phyloP scores from a whole-genome alignment of 345 rosid genomes.

The Ricinus communis region DNA sequence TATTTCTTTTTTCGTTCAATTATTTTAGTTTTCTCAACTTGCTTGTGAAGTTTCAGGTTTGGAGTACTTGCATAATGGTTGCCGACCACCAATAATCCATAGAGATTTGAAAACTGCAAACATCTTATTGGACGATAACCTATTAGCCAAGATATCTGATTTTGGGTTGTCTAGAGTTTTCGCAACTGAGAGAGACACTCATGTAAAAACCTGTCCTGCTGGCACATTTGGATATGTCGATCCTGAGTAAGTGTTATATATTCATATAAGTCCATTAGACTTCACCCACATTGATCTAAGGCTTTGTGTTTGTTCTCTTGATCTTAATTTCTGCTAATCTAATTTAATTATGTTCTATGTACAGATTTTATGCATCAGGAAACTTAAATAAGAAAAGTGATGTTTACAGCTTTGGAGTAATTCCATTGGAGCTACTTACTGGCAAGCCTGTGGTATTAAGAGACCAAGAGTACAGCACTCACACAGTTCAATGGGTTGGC shows the following conservation, averaged over 20 bases:
- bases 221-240: constrained; percentile 5
- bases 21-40: neutral
- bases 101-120: constrained; percentile 18
- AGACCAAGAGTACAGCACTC: neutral
- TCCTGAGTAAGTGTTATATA: neutral
- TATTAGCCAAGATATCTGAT: constrained; percentile 13
- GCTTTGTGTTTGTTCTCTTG: too few relatives aligned
- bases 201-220: neutral
- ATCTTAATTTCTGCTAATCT: too few relatives aligned
- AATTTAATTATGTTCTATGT: too few relatives aligned
- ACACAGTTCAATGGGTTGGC: neutral
- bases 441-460: constrained; percentile 11
- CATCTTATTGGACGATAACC: constrained; percentile 8
- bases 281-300: too few relatives aligned
- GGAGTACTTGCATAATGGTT: constrained; percentile 12
- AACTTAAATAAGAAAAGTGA: constrained; percentile 10
- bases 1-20: too few relatives aligned
- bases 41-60: neutral
- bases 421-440: constrained; percentile 9
- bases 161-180: constrained; percentile 14
- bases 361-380: too few relatives aligned
- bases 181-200: neutral
- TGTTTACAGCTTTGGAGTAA: constrained; percentile 15
- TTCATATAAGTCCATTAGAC: too few relatives aligned
- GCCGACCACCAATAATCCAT: constrained; percentile 14